phyloP scores from a whole-genome alignment of 768 basidiomycete species.

The Steccherinum ochraceum region DNA sequence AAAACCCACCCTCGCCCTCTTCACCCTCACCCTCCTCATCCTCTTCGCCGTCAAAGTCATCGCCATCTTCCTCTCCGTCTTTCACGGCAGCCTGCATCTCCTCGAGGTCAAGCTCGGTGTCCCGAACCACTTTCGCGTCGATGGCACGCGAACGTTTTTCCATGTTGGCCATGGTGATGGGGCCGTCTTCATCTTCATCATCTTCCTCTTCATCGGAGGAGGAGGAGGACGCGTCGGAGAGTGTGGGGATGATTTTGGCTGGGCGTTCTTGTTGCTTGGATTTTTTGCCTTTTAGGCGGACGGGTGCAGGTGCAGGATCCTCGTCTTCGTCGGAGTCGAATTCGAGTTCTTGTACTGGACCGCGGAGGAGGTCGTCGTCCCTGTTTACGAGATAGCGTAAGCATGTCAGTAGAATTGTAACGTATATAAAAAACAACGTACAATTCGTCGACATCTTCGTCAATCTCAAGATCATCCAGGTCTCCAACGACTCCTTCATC shows the following conservation, averaged over 20 bases:
- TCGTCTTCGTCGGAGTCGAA: conserved; percentile 59
- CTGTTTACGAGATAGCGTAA: conserved; percentile 23
- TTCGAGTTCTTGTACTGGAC: conserved; percentile 53
- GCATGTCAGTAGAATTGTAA: not conserved
- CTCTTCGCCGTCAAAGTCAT: conserved; percentile 29
- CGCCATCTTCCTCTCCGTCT: conserved; percentile 40
- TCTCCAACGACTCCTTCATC: conserved; percentile 35
- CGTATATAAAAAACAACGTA: conserved; percentile 18
- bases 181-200: conserved; percentile 43
- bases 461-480: conserved; percentile 45
- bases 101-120: conserved; percentile 62
- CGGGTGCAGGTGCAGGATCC: conserved; percentile 25
- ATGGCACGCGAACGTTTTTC: conserved; percentile 74
- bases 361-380: conserved; percentile 40
- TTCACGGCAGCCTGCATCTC: conserved; percentile 54
- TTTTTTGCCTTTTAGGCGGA: conserved; percentile 35
- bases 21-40: conserved; percentile 30
- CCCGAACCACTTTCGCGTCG: conserved; percentile 58
- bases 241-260: conserved; percentile 42
- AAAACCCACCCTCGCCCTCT: conserved; percentile 45
- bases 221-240: conserved; percentile 33
- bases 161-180: conserved; percentile 73
- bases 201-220: conserved; percentile 33
- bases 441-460: conserved; percentile 35
- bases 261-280: conserved; percentile 48